Conservation (phyloP, 148 eudicot genomes). For the Vaccinium corymbosum region DNA sequence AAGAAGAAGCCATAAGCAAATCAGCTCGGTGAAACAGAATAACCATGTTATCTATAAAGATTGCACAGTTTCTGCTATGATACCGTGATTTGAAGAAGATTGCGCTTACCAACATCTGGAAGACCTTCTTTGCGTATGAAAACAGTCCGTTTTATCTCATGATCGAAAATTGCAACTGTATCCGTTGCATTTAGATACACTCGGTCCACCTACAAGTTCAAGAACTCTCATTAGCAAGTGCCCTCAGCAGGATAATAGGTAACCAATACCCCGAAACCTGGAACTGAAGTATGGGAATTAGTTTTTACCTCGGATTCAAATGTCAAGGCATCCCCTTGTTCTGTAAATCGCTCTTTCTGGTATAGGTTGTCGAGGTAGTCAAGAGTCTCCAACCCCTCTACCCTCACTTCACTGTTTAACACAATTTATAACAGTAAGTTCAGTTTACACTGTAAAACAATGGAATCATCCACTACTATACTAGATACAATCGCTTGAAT, state of each 20-base stretch:
- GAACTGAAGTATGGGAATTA: background rate
- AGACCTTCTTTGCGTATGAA: slow-evolving; percentile 74
- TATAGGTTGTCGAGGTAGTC: slow-evolving; percentile 75
- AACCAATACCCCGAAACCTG: background rate
- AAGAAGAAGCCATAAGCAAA: background rate
- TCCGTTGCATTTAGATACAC: slow-evolving; percentile 62
- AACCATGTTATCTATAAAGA: background rate
- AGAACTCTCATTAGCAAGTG: slow-evolving; percentile 8
- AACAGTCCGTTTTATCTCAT: slow-evolving; percentile 72
- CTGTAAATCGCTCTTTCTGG: slow-evolving; percentile 75
- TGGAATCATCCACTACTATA: background rate
- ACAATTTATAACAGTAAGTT: slow-evolving; percentile 12
- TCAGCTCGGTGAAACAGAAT: background rate
- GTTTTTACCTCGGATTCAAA: slow-evolving; percentile 82
- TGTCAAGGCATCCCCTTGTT: slow-evolving; percentile 96
- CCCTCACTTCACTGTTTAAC: slow-evolving; percentile 83
- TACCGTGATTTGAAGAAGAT: background rate
- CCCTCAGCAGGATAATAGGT: background rate
- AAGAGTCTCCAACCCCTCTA: slow-evolving; percentile 87
- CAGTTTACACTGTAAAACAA: background rate
- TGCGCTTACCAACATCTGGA: slow-evolving; percentile 71
- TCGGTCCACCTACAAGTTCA: slow-evolving; percentile 59
- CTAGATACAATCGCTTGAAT: background rate
- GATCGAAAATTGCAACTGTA: slow-evolving; percentile 62
- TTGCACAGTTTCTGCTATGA: background rate